Evolutionary conservation across 305 asterid species (phyloP), one percentile per base, ranked within the genome.

Genomic region (Fraxinus dipetala): DNA sequence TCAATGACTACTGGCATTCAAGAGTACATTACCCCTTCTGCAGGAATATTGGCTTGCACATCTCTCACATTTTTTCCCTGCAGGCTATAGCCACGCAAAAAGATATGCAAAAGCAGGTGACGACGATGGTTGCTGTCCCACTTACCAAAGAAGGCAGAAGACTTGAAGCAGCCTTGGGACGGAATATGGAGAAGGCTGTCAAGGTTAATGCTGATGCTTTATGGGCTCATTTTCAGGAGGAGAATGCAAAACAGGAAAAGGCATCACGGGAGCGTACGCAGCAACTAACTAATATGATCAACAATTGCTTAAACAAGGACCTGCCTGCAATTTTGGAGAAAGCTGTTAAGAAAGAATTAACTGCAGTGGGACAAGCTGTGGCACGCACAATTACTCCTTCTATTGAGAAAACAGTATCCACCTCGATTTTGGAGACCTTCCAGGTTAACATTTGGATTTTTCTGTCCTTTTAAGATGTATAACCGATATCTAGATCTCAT

Each of bases 151-250:
- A 95, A 89, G 91, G 97, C 72, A 93, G 87, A 89, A 87, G 95
- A 83, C 91, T 93, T 43, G 98, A 95, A 87, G 91, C 91, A 75
- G 90, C 95, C 72, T 79, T 93, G 86, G 97, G 94, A 35, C 84
- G 88, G 86, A 88, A 85, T 89, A 86, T 89, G 89, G 98, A 95
- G 88, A 95, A 92, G 84, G 82, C 88, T 74, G 85, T 85, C 77
- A 92, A 95, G 91, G 91, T 94, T 79, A 93, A 90, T 85, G 70
- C 88, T 61, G 98, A 95, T 92, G 98, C 97, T 56, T 65, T 91
- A 78, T 92, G 97, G 98, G 98, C 92, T 83, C 98, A 92, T 77
- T 73, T 89, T 79, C 97, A 89, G 86, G 98, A 95, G 89, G 96
- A 93, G 85, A 88, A 88, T 84, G 90, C 87, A 63, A 95, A 91